Conservation (phyloP, 345 rosid species). For the Populus euphratica region DNA sequence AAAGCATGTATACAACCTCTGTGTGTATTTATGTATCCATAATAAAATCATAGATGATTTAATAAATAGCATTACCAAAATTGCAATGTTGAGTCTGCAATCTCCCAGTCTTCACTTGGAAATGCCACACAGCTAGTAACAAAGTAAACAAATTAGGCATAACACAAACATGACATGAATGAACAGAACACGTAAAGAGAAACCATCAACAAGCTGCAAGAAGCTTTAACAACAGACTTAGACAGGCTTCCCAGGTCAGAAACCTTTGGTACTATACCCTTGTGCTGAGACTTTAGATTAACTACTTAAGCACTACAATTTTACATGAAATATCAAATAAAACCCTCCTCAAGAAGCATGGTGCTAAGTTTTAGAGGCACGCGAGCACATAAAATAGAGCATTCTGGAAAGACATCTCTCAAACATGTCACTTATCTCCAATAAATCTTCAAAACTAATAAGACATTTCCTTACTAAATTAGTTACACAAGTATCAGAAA, state of each 20-base stretch:
- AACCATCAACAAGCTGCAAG: neutral
- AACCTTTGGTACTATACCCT: neutral
- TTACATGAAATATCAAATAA: neutral
- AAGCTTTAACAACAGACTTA: neutral
- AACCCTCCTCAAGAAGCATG: too few relatives aligned
- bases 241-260: neutral
- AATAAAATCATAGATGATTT: constrained; percentile 1
- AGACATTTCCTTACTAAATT: neutral
- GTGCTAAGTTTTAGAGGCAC: too few relatives aligned
- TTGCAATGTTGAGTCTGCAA: constrained; percentile 96
- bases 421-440: neutral
- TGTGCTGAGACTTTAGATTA: neutral
- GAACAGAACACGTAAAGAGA: neutral
- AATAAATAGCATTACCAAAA: constrained; percentile 58
- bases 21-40: too few relatives aligned
- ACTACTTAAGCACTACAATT: neutral
- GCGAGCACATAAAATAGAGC: too few relatives aligned
- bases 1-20: too few relatives aligned
- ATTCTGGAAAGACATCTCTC: too few relatives aligned
- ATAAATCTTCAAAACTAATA: neutral
- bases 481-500: neutral
- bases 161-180: neutral
- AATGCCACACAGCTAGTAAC: constrained; percentile 73
- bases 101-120: constrained; percentile 96
- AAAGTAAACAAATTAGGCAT: constrained; percentile 22